These are phyloP conservation scores for Diaporthe helianthi DNA, from an alignment of 2,329 filamentous ascomycete genomes.

Conservation along the genomic window DNA sequence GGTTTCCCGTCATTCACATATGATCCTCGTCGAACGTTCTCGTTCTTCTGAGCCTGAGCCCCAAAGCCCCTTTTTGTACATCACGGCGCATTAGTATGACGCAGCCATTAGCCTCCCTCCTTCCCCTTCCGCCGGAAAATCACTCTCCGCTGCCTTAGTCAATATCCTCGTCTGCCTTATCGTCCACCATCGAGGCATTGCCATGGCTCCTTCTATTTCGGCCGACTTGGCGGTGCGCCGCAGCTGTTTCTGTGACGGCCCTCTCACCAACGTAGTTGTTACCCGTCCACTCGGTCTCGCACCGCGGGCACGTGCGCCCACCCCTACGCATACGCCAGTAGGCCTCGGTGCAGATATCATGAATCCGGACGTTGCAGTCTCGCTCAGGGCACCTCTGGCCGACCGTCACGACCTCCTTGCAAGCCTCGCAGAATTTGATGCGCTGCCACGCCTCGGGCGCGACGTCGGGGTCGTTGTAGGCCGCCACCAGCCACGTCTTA, in stretches of 20 bases:
- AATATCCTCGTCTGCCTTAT: slow-evolving; percentile 41
- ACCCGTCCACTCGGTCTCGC: slow-evolving; percentile 58
- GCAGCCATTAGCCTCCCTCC: background rate
- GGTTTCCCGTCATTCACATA: background rate
- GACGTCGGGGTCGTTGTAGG: slow-evolving; percentile 80
- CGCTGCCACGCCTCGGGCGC: slow-evolving; percentile 70
- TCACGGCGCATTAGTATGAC: background rate
- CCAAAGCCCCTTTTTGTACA: background rate
- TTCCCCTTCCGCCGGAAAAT: background rate
- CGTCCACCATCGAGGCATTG: slow-evolving; percentile 44
- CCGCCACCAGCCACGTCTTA: slow-evolving; percentile 81
- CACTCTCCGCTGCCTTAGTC: slow-evolving; percentile 38
- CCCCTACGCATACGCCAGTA: slow-evolving; percentile 69
- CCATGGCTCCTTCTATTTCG: slow-evolving; percentile 46
- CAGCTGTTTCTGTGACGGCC: slow-evolving; percentile 61
- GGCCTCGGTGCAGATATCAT: slow-evolving; percentile 76
- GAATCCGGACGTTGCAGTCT: slow-evolving; percentile 74
- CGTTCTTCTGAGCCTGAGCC: background rate
- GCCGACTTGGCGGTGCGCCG: slow-evolving; percentile 53
- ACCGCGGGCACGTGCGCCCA: slow-evolving; percentile 69
- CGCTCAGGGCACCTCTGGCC: slow-evolving; percentile 77
- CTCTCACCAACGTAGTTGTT: slow-evolving; percentile 62
- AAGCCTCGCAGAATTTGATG: slow-evolving; percentile 88
- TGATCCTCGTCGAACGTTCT: background rate
- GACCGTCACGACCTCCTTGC: slow-evolving; percentile 86